Base-by-base conservation (phyloP, 306 rosid species). In the Begonia masoniana region DNA sequence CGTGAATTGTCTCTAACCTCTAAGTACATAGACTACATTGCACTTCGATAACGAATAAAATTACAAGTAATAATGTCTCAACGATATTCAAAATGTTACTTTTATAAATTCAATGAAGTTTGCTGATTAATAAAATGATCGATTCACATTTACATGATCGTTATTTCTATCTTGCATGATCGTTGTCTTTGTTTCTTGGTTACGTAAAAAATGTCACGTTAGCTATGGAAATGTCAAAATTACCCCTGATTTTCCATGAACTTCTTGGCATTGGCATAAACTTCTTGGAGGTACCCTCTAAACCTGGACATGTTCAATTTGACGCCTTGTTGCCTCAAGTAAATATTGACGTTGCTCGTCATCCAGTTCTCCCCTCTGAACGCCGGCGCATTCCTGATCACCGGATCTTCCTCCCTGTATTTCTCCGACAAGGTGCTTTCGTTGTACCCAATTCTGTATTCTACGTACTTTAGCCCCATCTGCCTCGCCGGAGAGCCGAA, bases 301-400 rank as follows among this genome's bases (percentile, higher is more conserved):
- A 71, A 71, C 52, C 75, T 71, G 31, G 10, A 53, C 63, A 74
- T 54, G 65, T 74, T 72, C 10, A 78, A 43, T 21, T 52, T 78
- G 47, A 71, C 73, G 52, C 65, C 52, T 53, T 74, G 80, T 23
- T 74, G 48, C 45, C 56, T 70, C 61, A 78, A 62, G 56, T 78
- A 78, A n/a, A 65, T 31, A 7, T 5, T 31, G 39, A 31, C 63
- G n/a, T 64, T 24, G 75, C 65, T 74, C 13, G 55, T 15, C 16
- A 56, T 43, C 70, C 75, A 70, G 14, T 31, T 7, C 2, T 26
- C 10, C 41, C 64, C 26, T 52, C 26, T 55, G 21, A 62, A 52
- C 9, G 55, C 53, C 47, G 0, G 9, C 6, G 76, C 69, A 36
- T 75, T 48, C 48, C 51, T 75, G 2, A 74, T 6, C 14, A 71